Base-by-base conservation (phyloP, 2,329 filamentous ascomycete genomes). In the Hypoxylon sp. region DNA sequence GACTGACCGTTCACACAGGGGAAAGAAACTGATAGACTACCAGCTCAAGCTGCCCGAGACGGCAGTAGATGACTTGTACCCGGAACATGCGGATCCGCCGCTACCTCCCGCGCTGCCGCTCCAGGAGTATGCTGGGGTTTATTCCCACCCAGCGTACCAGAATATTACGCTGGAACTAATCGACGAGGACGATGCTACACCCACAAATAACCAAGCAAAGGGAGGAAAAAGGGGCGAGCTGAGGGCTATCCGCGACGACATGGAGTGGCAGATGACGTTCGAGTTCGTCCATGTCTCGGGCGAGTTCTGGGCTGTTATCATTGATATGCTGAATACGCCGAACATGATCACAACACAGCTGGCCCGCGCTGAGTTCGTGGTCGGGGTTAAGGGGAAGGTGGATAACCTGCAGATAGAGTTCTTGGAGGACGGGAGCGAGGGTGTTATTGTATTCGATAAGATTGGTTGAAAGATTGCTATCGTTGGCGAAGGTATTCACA, bases 71-170 rank as follows among this genome's bases (percentile, higher is more conserved):
- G 67, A 68, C 1, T 70, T 81, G 34, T 85, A 81, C 65, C 82
- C 82, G 0, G 51, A 77, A 5, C 76, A 77, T 3, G 78, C 81
- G 0, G 41, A 75, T 1, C 78, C 78, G 14, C 74, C 78, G 0
- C 50, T 81, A 30, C 80, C 80, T 2, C 75, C 75, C 0, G 62
- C 74, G 6, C 74, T 82, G 14, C 77, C 80, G 0, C 70, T 84
- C 2, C 64, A 72, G 14, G 72, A 73, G 36, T 80, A 81, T 65
- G 69, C 73, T 1, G 84, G 84, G 2, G 81, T 77, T 1, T 86
- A 85, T 68, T 80, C 74, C 65, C 78, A 85, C 58, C 78, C 79
- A 1, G 82, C 78, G 2, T 85, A 85, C 73, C 79, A 78, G 28
- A 78, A 77, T 67, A 55, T 80, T 57, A 78, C 74, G 1, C 49